Conservation (phyloP, 768 basidiomycete species). For the Agaricus sinodeliciosus region DNA sequence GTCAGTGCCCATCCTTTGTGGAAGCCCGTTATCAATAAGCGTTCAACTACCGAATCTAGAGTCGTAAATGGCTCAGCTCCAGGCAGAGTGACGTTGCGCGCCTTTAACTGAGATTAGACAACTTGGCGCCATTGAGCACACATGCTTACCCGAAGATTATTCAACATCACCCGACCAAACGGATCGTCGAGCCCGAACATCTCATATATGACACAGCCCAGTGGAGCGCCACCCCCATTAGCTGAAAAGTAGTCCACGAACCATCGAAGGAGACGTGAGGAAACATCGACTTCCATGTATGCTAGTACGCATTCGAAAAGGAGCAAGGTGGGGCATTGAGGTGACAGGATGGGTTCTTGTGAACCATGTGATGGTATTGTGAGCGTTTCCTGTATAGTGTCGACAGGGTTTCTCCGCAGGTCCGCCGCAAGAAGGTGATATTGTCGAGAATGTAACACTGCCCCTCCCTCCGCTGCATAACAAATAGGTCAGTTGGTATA, state of each 20-base stretch:
- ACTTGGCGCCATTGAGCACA: not conserved
- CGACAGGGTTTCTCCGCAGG: constrained; percentile 53
- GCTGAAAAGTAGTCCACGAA: constrained; percentile 51
- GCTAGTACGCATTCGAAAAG: constrained; percentile 92
- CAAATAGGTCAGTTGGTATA: constrained; percentile 4
- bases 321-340: constrained; percentile 69
- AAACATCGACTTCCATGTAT: constrained; percentile 66
- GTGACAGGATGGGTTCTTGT: constrained; percentile 40
- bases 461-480: constrained; percentile 53
- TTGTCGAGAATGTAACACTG: constrained; percentile 42
- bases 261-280: constrained; percentile 62
- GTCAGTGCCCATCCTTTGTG: constrained; percentile 48
- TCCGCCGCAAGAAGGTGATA: constrained; percentile 78
- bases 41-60: constrained; percentile 43
- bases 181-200: constrained; percentile 86
- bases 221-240: constrained; percentile 18
- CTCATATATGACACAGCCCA: constrained; percentile 76
- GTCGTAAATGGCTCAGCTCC: constrained; percentile 62
- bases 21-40: constrained; percentile 60
- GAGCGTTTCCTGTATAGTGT: constrained; percentile 27
- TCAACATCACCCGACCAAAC: constrained; percentile 91
- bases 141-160: constrained; percentile 71
- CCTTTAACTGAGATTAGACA: constrained; percentile 29
- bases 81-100: constrained; percentile 67
- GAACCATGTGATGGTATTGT: constrained; percentile 19